phyloP scores from a whole-genome alignment of 1,284 basidiomycete genomes.

The Spongispora temasekensis region DNA sequence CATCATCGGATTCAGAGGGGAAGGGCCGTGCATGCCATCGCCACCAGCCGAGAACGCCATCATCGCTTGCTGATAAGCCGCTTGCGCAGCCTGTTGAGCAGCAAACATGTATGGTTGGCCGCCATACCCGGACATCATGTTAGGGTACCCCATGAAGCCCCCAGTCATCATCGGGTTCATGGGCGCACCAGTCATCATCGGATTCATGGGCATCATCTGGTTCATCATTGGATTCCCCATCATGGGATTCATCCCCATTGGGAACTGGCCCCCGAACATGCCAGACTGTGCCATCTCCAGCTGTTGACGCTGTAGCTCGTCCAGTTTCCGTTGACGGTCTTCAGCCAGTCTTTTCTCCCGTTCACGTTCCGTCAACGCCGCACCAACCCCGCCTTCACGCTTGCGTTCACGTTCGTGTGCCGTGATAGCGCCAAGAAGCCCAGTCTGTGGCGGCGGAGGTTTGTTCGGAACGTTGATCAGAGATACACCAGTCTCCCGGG shows the following conservation, averaged over 20 bases:
- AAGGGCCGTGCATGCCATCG: constrained; percentile 41
- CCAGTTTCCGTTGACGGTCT: constrained; percentile 89
- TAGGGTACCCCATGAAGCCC: constrained; percentile 50
- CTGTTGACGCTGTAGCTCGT: constrained; percentile 88
- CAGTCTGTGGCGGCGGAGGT: constrained; percentile 93
- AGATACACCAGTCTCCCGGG: constrained; percentile 85
- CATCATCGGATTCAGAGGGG: constrained; percentile 56
- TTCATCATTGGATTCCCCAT: constrained; percentile 50
- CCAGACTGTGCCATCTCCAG: constrained; percentile 83
- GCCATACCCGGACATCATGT: constrained; percentile 63
- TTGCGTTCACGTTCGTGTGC: constrained; percentile 94
- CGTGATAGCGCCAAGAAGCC: constrained; percentile 93
- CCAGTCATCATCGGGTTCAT: constrained; percentile 54
- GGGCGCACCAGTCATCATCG: constrained; percentile 55
- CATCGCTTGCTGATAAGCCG: constrained; percentile 91
- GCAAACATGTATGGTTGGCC: constrained; percentile 89
- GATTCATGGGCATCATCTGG: constrained; percentile 52
- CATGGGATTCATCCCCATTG: constrained; percentile 42
- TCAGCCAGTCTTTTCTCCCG: constrained; percentile 88
- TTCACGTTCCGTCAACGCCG: constrained; percentile 92
- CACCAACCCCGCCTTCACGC: constrained; percentile 92
- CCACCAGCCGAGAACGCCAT: constrained; percentile 82
- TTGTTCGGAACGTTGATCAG: constrained; percentile 94
- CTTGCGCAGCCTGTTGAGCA: constrained; percentile 83
- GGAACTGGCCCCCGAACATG: constrained; percentile 58